phyloP scores from a whole-genome alignment of 1,284 basidiomycete genomes.

The Tausonia pullulans region DNA sequence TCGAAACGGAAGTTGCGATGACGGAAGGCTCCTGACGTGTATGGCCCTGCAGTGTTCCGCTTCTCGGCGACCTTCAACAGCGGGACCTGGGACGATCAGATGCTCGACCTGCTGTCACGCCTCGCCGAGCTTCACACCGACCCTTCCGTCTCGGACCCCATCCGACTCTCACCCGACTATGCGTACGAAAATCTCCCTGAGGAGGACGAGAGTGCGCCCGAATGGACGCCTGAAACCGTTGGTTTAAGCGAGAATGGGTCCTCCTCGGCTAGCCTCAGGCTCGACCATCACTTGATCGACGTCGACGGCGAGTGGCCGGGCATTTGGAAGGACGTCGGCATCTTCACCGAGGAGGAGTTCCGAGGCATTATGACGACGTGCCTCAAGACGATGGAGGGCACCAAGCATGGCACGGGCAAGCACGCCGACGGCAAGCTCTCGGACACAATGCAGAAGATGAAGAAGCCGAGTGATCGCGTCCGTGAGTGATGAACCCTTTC shows the following conservation, averaged over 20 bases:
- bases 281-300: neutral
- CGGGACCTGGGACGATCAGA: slow-evolving; percentile 70
- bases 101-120: slow-evolving; percentile 43
- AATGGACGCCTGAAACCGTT: slow-evolving; percentile 16
- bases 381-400: slow-evolving; percentile 54
- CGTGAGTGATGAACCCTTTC: slow-evolving; percentile 21
- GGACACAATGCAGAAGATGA: slow-evolving; percentile 40
- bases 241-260: too few relatives aligned
- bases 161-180: slow-evolving; percentile 10
- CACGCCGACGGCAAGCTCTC: slow-evolving; percentile 41
- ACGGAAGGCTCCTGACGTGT: too few relatives aligned
- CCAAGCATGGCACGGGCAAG: slow-evolving; percentile 8
- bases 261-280: too few relatives aligned
- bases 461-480: slow-evolving; percentile 61
- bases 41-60: slow-evolving; percentile 43
- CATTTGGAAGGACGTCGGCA: slow-evolving; percentile 66
- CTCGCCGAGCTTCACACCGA: slow-evolving; percentile 18
- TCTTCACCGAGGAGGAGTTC: slow-evolving; percentile 82
- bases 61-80: slow-evolving; percentile 75
- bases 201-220: slow-evolving; percentile 33
- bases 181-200: slow-evolving; percentile 41
- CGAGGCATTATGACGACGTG: slow-evolving; percentile 75
- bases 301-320: slow-evolving; percentile 47
- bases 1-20: too few relatives aligned
- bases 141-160: slow-evolving; percentile 19